Conservation (phyloP, 176 grass and related monocot genomes). For the Triticum turgidum region DNA sequence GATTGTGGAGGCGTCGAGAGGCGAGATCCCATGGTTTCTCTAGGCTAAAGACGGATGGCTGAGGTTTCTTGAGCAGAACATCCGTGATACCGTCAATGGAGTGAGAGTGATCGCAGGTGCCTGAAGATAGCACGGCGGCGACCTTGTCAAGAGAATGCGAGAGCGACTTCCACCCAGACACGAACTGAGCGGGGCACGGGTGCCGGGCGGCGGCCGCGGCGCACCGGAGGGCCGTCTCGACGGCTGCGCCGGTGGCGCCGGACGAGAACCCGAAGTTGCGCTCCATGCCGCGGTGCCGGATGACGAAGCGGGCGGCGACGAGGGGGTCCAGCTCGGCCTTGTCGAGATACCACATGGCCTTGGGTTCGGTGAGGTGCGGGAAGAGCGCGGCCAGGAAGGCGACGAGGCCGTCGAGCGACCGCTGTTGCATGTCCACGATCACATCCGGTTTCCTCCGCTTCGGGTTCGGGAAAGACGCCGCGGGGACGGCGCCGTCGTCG, state of each 20-base stretch:
- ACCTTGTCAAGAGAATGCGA: not conserved
- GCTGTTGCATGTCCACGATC: not conserved
- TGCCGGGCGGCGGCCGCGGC: not conserved
- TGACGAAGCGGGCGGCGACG: not conserved
- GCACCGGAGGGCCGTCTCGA: not conserved
- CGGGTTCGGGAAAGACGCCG: no score
- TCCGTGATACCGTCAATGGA: not conserved
- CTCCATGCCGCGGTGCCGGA: not conserved
- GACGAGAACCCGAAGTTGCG: not conserved
- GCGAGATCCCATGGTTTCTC: not conserved
- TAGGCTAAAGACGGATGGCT: not conserved
- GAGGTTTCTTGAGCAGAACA: not conserved
- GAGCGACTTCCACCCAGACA: not conserved
- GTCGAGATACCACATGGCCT: not conserved
- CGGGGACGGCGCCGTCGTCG: no score
- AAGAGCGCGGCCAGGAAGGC: constrained; percentile 21
- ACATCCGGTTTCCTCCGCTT: no score
- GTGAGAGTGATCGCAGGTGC: not conserved
- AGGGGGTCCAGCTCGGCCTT: not conserved
- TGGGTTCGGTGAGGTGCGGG: not conserved
- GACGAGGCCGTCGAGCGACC: not conserved
- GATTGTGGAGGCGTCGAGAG: not conserved
- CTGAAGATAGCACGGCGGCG: not conserved
- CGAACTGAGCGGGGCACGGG: not conserved
- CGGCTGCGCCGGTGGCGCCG: not conserved